These are phyloP conservation scores for Rhodotorula sp. DNA, from an alignment of 1,284 basidiomycete species.

Conservation along the genomic window DNA sequence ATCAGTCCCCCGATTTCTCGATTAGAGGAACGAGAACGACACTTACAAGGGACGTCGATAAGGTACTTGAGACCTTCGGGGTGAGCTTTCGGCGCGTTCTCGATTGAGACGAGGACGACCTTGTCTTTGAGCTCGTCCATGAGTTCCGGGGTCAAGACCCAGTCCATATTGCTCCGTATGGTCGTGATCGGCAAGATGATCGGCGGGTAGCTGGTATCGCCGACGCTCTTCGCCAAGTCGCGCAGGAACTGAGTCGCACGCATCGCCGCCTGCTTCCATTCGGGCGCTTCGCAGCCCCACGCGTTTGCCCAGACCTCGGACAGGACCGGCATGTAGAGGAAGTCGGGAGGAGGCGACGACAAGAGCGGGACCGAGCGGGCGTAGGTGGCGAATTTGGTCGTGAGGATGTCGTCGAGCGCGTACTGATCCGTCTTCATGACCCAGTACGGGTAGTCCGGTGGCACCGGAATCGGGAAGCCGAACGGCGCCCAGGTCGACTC, in stretches of 20 bases:
- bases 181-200: slow-evolving; percentile 35
- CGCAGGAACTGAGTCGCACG: slow-evolving; percentile 35
- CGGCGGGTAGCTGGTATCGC: slow-evolving; percentile 33
- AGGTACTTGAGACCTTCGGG: slow-evolving; percentile 33
- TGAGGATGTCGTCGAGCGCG: slow-evolving; percentile 39
- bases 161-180: slow-evolving; percentile 33
- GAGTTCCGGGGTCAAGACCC: slow-evolving; percentile 31
- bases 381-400: slow-evolving; percentile 33
- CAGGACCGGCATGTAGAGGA: slow-evolving; percentile 38
- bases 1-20: background rate
- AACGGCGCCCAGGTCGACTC: slow-evolving; percentile 24
- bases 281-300: slow-evolving; percentile 30
- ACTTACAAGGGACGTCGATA: slow-evolving; percentile 40
- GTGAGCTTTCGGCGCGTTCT: slow-evolving; percentile 33
- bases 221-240: slow-evolving; percentile 27
- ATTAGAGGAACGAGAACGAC: too few species aligned
- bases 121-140: slow-evolving; percentile 39
- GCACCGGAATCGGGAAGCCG: slow-evolving; percentile 6
- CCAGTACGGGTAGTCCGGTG: slow-evolving; percentile 32
- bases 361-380: slow-evolving; percentile 29
- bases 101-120: slow-evolving; percentile 39
- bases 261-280: slow-evolving; percentile 23
- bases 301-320: slow-evolving; percentile 36
- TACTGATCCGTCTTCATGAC: slow-evolving; percentile 36
- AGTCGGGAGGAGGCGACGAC: slow-evolving; percentile 33